These are phyloP conservation scores for Yamadazyma pseudoaaseri DNA, from an alignment of 1,139 yeast genomes.

Conservation along the genomic window DNA sequence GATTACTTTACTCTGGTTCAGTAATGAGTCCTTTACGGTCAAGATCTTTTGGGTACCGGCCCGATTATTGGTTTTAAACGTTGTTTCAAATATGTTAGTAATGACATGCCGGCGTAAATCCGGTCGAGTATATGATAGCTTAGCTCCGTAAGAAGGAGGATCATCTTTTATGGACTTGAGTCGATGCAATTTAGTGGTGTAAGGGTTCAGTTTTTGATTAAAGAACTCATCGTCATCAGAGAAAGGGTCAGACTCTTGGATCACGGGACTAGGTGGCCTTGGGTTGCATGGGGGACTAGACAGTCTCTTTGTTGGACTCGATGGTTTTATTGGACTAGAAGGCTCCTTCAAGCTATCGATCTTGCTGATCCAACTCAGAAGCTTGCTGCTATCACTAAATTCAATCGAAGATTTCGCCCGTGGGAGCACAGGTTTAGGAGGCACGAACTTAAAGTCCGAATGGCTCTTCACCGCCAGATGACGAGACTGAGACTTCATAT, in stretches of 20 bases:
- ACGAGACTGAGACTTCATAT: constrained; percentile 22
- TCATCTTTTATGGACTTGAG: constrained; percentile 6
- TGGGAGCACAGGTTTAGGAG: constrained; percentile 21
- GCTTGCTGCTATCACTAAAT: constrained; percentile 1
- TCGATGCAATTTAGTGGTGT: constrained; percentile 8
- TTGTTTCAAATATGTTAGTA: constrained; percentile 29
- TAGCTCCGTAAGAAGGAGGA: constrained; percentile 18
- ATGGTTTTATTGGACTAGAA: background rate
- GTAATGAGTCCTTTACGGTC: constrained; percentile 41
- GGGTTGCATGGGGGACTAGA: too few relatives aligned
- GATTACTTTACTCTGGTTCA: constrained; percentile 37
- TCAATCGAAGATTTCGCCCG: constrained; percentile 32
- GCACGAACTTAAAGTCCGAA: constrained; percentile 24
- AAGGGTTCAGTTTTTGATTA: constrained; percentile 5
- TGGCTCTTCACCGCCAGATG: constrained; percentile 24
- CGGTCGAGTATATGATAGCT: constrained; percentile 42
- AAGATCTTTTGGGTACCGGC: constrained; percentile 47
- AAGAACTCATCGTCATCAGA: constrained; percentile 33
- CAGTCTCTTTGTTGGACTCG: background rate
- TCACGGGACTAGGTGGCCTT: too few relatives aligned
- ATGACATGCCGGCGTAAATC: constrained; percentile 54
- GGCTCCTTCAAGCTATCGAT: constrained; percentile 1
- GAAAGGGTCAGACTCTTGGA: constrained; percentile 28
- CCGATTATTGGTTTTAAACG: constrained; percentile 28
- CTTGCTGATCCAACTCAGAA: constrained; percentile 7